These are phyloP conservation scores for Lunularia cruciata DNA, from an alignment of 225 moss, liverwort and hornwort genomes.

Conservation along the genomic window DNA sequence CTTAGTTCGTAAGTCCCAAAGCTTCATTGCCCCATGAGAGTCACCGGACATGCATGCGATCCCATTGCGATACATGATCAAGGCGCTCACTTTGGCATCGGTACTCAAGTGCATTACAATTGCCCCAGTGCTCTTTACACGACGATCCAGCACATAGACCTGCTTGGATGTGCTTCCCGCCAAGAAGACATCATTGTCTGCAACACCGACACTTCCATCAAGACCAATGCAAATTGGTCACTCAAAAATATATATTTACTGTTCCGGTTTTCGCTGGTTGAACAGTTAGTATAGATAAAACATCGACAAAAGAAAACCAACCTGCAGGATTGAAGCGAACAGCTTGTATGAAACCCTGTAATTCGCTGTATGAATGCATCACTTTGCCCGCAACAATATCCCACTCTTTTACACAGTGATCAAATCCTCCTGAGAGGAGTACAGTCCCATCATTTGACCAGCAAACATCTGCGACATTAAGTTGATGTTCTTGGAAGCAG, in stretches of 20 bases:
- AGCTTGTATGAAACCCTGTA: conserved; percentile 89
- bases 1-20: conserved; percentile 82
- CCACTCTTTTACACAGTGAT: conserved; percentile 95
- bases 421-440: conserved; percentile 83
- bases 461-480: conserved; percentile 88
- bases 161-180: conserved; percentile 92
- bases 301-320: conserved; percentile 16
- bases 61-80: conserved; percentile 69
- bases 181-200: conserved; percentile 87
- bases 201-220: conserved; percentile 8
- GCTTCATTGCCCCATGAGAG: conserved; percentile 92
- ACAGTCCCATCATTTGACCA: conserved; percentile 88
- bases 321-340: conserved; percentile 94
- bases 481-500: conserved; percentile 89
- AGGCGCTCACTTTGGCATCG: conserved; percentile 76
- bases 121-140: conserved; percentile 70
- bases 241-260: too few species aligned
- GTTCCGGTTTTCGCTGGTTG: too few species aligned
- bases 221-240: too few species aligned
- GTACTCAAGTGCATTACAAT: conserved; percentile 57
- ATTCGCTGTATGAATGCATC: conserved; percentile 84
- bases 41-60: conserved; percentile 83
- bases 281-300: too few species aligned
- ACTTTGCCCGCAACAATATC: conserved; percentile 77
- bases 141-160: conserved; percentile 81